These are phyloP conservation scores for Asterionellopsis glacialis DNA, from an alignment of 108 stramenopile species.

Conservation along the genomic window DNA sequence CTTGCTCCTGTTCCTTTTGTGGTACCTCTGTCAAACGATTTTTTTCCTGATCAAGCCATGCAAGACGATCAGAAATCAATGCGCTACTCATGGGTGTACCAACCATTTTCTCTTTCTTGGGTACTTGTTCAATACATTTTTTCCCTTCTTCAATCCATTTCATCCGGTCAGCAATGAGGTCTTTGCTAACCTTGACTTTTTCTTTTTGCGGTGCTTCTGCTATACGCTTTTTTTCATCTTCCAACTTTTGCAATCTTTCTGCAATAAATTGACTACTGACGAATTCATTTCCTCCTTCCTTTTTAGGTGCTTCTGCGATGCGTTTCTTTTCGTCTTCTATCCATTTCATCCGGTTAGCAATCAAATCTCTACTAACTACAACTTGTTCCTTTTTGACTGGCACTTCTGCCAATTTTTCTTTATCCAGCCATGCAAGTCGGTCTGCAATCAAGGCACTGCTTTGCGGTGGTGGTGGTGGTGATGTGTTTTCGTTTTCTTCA, in stretches of 20 bases:
- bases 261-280: neutral
- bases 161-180: slow-evolving; percentile 1
- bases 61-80: neutral
- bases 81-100: neutral
- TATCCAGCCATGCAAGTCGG: slow-evolving; percentile 2
- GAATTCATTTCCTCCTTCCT: neutral
- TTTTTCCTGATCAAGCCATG: slow-evolving; percentile 3
- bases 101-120: too few relatives aligned
- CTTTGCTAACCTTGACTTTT: neutral
- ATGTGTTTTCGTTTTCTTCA: too few relatives aligned
- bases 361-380: neutral
- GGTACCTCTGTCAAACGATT: too few relatives aligned
- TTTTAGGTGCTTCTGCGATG: neutral
- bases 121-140: neutral
- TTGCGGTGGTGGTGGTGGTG: neutral
- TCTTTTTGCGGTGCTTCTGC: neutral
- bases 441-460: neutral
- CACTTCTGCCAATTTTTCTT: neutral
- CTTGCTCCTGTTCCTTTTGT: too few relatives aligned
- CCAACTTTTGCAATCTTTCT: neutral
- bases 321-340: neutral
- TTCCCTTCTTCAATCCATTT: neutral
- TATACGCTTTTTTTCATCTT: neutral
- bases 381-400: slow-evolving; percentile 1
- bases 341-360: slow-evolving; percentile 3